Evolutionary conservation across 208 protist species (phyloP).

Genomic region (Trypanosoma platydactyli): DNA sequence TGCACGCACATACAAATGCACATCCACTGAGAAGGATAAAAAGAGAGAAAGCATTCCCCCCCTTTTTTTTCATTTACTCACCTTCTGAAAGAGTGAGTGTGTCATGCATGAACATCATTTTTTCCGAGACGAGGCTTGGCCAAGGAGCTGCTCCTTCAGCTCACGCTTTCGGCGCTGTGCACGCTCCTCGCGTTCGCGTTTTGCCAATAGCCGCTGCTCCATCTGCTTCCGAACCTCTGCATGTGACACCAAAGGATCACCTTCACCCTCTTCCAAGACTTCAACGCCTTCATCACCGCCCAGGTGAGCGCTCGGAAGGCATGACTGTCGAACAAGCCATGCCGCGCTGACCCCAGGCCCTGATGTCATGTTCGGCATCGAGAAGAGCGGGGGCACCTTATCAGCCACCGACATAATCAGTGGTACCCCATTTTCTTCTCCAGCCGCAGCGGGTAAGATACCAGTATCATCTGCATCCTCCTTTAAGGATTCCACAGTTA

Average conservation of each 20-base stretch:
- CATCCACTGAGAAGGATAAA: no score
- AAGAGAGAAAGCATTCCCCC: no score
- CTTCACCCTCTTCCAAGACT: slow-evolving; percentile 43
- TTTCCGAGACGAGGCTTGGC: slow-evolving; percentile 4
- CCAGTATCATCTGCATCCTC: slow-evolving; percentile 13
- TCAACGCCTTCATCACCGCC: slow-evolving; percentile 42
- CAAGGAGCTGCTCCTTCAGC: slow-evolving; percentile 26
- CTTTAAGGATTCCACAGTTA: slow-evolving; percentile 4
- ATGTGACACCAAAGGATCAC: slow-evolving; percentile 82
- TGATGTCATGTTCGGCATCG: slow-evolving; percentile 41
- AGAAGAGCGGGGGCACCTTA: slow-evolving; percentile 42
- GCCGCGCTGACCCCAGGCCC: slow-evolving; percentile 62
- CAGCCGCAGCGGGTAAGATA: not conserved
- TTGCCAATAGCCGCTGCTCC: slow-evolving; percentile 66
- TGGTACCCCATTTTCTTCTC: not conserved
- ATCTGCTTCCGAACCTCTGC: slow-evolving; percentile 82
- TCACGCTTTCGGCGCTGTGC: slow-evolving; percentile 64
- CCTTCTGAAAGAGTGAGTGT: not conserved
- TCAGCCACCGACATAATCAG: slow-evolving; percentile 23
- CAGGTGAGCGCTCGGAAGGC: slow-evolving; percentile 79
- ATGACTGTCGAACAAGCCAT: slow-evolving; percentile 58
- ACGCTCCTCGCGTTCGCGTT: slow-evolving; percentile 83
- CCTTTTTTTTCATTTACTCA: not conserved
- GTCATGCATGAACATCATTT: slow-evolving; percentile 7
- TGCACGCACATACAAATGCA: not conserved